phyloP scores from a whole-genome alignment of 352 stramenopile genomes.

The Hyaloperonospora arabidopsidis region DNA sequence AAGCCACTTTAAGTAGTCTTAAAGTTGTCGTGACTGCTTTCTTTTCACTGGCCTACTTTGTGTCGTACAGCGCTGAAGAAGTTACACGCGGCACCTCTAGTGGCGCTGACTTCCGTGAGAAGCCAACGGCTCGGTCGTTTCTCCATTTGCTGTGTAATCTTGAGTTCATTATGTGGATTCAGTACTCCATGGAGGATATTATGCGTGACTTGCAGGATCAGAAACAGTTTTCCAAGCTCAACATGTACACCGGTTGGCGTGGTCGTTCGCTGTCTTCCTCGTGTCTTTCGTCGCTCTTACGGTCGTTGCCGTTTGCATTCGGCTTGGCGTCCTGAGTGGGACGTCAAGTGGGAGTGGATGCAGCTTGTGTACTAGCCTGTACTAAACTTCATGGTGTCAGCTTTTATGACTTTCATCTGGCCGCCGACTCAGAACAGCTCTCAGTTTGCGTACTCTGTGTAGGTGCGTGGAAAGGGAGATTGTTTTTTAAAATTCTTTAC shows the following conservation, averaged over 20 bases:
- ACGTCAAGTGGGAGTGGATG: constrained; percentile 88
- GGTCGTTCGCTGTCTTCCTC: constrained; percentile 74
- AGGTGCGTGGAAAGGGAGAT: constrained; percentile 29
- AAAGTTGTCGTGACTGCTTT: constrained; percentile 53
- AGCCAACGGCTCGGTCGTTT: constrained; percentile 79
- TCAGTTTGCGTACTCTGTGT: constrained; percentile 81
- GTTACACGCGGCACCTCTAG: constrained; percentile 75
- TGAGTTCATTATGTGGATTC: constrained; percentile 87
- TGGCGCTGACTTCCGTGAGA: constrained; percentile 66
- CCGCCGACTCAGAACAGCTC: constrained; percentile 78
- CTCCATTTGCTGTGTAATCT: constrained; percentile 82
- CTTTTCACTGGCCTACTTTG: constrained; percentile 69
- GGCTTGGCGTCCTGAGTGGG: constrained; percentile 80
- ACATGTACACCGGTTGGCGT: constrained; percentile 84
- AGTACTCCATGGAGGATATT: constrained; percentile 79
- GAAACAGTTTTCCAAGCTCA: constrained; percentile 87
- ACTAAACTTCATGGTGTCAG: constrained; percentile 86
- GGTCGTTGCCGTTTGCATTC: constrained; percentile 69
- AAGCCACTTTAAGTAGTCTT: constrained; percentile 32
- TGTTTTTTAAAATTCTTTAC: constrained; percentile 4
- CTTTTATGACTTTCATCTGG: constrained; percentile 87
- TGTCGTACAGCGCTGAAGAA: constrained; percentile 66
- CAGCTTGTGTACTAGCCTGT: constrained; percentile 86
- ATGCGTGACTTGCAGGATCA: constrained; percentile 69
- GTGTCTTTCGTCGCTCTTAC: constrained; percentile 84